Conservation (phyloP, 2,329 filamentous ascomycete genomes). For the Escovopsis sp. region DNA sequence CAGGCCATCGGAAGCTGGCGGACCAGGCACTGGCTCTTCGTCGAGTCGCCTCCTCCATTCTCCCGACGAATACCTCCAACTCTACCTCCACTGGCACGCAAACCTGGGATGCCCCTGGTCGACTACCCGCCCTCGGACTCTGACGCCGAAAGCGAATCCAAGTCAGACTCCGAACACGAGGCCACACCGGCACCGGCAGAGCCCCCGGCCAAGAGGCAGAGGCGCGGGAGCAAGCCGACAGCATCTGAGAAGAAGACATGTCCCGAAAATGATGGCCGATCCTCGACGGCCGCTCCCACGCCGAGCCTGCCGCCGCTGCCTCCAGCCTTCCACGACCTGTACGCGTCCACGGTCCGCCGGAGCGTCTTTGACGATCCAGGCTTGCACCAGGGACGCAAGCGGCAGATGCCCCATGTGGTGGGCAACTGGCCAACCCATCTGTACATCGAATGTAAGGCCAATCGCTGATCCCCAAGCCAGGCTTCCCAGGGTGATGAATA, state of each 20-base stretch:
- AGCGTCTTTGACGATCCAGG: conserved; percentile 69
- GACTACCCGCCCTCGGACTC: conserved; percentile 43
- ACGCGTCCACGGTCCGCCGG: conserved; percentile 65
- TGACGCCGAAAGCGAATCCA: conserved; percentile 3
- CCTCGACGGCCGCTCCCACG: not conserved
- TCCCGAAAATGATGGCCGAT: too few relatives aligned
- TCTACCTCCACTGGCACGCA: too few relatives aligned
- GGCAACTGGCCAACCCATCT: conserved; percentile 91
- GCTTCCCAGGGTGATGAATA: too few relatives aligned
- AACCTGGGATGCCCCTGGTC: conserved; percentile 38
- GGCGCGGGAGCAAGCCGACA: conserved; percentile 14
- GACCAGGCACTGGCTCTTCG: too few relatives aligned
- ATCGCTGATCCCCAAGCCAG: not conserved
- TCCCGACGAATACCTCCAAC: too few relatives aligned
- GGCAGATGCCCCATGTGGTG: conserved; percentile 67
- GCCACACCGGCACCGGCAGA: conserved; percentile 12
- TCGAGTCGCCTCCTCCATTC: too few relatives aligned
- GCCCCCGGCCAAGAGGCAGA: conserved; percentile 19
- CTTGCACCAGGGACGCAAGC: conserved; percentile 72
- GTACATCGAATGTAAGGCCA: conserved; percentile 82
- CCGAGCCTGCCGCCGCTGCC: conserved; percentile 57
- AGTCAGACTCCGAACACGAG: conserved; percentile 9
- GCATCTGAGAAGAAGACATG: not conserved
- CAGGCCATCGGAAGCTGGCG: too few relatives aligned
- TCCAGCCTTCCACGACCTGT: conserved; percentile 71